A percentile compares a stretch with the other conserved stretches of the same genome.
phyloP scores from a whole-genome alignment of 2,329 filamentous ascomycete genomes.

The Elsinoe perseae region DNA sequence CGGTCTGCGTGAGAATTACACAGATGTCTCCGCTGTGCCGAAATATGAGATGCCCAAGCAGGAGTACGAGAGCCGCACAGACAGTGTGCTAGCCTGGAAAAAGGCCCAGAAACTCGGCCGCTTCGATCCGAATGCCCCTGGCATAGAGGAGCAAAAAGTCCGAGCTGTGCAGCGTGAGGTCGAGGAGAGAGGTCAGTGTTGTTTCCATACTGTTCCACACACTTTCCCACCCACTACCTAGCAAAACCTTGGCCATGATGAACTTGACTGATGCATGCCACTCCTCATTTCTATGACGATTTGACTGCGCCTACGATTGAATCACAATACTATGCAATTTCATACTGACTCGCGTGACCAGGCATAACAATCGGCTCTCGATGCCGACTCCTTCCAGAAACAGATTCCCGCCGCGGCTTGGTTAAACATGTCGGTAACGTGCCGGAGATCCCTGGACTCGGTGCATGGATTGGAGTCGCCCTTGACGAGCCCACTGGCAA shows the following conservation, averaged over 20 bases:
- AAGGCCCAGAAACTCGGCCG: conserved; percentile 90
- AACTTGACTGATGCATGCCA: too few species aligned
- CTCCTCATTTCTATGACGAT: neutral
- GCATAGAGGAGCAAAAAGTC: conserved; percentile 63
- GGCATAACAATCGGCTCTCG: conserved; percentile 38
- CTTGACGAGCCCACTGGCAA: conserved; percentile 75
- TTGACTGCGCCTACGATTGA: neutral
- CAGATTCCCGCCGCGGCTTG: conserved; percentile 61
- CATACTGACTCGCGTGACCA: conserved; percentile 20
- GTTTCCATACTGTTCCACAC: neutral
- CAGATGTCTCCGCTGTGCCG: conserved; percentile 69
- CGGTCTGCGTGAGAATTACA: conserved; percentile 68
- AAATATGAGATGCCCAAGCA: conserved; percentile 84
- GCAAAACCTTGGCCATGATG: neutral
- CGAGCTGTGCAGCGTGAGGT: conserved; percentile 63
- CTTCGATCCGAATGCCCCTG: conserved; percentile 79
- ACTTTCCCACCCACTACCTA: neutral
- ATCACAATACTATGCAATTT: neutral
- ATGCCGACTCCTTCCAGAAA: conserved; percentile 45
- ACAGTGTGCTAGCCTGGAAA: conserved; percentile 93
- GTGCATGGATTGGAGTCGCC: conserved; percentile 61
- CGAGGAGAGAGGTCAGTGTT: conserved; percentile 48
- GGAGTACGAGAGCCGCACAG: conserved; percentile 76
- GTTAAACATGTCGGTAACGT: conserved; percentile 67
- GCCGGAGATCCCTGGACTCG: conserved; percentile 58